Conservation (phyloP, 495 filamentous ascomycete species). For the Penicillium mononematosum region DNA sequence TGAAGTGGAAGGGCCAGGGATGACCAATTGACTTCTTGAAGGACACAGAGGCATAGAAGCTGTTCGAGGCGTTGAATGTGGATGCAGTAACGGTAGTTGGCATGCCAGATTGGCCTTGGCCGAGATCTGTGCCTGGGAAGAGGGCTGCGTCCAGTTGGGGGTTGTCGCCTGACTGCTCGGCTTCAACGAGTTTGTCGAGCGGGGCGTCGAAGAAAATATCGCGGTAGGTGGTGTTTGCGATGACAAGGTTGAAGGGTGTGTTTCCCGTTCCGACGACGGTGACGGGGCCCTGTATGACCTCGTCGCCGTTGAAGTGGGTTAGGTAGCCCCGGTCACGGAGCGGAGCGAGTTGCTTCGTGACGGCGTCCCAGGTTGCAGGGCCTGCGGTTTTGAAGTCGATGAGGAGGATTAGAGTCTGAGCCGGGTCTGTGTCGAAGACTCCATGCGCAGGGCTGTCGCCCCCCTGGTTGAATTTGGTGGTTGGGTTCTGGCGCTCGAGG, state of each 20-base stretch:
- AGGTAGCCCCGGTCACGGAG: slow-evolving; percentile 65
- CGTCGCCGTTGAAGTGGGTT: slow-evolving; percentile 53
- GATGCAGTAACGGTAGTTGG: slow-evolving; percentile 37
- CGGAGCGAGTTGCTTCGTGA: slow-evolving; percentile 61
- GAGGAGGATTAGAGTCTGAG: slow-evolving; percentile 62
- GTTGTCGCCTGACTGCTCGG: slow-evolving; percentile 2
- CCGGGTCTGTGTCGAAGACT: slow-evolving; percentile 52
- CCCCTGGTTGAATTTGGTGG: slow-evolving; percentile 30
- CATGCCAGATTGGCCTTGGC: slow-evolving; percentile 41
- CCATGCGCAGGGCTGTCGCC: slow-evolving; percentile 30
- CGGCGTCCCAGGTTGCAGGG: slow-evolving; percentile 47
- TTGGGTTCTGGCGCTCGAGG: slow-evolving; percentile 51
- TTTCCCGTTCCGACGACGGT: slow-evolving; percentile 82
- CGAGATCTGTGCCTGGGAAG: slow-evolving; percentile 15
- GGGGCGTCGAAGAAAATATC: slow-evolving; percentile 67
- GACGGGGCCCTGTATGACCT: slow-evolving; percentile 53
- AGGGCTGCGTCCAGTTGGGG: neutral
- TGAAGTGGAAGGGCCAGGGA: slow-evolving; percentile 43
- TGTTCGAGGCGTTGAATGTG: slow-evolving; percentile 49
- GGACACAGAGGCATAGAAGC: slow-evolving; percentile 47
- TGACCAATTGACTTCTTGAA: slow-evolving; percentile 40
- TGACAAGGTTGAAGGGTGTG: slow-evolving; percentile 65
- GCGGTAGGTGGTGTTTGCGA: slow-evolving; percentile 45
- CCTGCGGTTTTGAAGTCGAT: slow-evolving; percentile 69
- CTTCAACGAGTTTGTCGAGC: slow-evolving; percentile 40